Percentiles rank a stretch among this genome's conserved stretches.
phyloP scores from a whole-genome alignment of 2,329 filamentous ascomycete genomes.

The Trichoderma semiorbis region DNA sequence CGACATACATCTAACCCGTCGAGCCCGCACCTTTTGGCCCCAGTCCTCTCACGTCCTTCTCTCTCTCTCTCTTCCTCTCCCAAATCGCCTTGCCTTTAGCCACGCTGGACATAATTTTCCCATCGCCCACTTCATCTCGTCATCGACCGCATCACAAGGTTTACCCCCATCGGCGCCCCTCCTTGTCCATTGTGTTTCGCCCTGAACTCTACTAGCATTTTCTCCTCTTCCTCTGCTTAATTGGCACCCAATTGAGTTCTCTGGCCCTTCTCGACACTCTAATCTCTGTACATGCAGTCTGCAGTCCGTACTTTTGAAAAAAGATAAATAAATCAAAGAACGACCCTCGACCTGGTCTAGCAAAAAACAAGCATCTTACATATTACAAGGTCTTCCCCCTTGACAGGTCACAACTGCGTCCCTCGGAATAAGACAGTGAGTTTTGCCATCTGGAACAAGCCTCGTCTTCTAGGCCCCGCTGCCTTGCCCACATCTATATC shows the following conservation, averaged over 20 bases:
- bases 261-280: neutral
- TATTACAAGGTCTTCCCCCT: neutral
- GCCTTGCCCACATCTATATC: neutral
- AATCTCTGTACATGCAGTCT: slow-evolving; percentile 25
- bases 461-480: neutral
- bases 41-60: neutral
- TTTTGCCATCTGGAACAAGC: neutral
- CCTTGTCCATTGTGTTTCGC: neutral
- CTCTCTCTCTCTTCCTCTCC: neutral
- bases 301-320: slow-evolving; percentile 15
- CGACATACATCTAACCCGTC: slow-evolving; percentile 17
- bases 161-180: neutral
- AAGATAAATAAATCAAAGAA: neutral
- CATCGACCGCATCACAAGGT: neutral
- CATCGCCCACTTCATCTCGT: neutral
- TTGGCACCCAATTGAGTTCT: neutral
- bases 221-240: neutral
- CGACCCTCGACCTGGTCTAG: slow-evolving; percentile 1
- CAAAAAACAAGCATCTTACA: neutral
- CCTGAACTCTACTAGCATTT: neutral
- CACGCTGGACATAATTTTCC: slow-evolving; percentile 1
- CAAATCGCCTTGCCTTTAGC: neutral
- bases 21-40: neutral
- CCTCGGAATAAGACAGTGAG: neutral
- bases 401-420: neutral